Conservation (phyloP, 768 basidiomycete genomes). For the Cystobasidium tubakii region DNA sequence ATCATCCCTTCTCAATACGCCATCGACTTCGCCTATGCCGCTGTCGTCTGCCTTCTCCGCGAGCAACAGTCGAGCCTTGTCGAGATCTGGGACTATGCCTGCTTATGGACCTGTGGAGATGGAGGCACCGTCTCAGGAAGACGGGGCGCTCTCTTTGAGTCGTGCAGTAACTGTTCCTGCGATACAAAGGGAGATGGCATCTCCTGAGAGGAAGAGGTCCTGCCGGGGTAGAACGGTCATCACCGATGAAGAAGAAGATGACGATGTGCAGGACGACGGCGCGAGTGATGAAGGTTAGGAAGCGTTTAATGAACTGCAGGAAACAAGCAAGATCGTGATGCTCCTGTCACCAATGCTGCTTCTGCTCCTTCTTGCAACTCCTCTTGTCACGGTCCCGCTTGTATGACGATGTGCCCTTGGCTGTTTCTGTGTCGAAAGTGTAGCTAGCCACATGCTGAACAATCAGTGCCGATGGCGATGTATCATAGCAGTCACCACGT, state of each 20-base stretch:
- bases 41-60: neutral
- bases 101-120: no score
- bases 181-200: slow-evolving; percentile 11
- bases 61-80: neutral
- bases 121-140: neutral
- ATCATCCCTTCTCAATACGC: neutral
- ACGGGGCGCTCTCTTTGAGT: neutral
- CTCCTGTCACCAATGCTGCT: no score
- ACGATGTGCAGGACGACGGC: neutral
- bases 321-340: no score
- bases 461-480: neutral
- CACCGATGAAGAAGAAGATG: neutral
- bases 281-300: neutral
- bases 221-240: neutral
- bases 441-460: neutral
- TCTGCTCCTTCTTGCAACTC: no score
- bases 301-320: no score
- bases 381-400: no score
- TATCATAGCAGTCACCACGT: neutral
- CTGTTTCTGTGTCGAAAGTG: neutral
- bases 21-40: neutral
- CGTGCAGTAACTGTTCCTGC: neutral
- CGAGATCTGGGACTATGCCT: neutral
- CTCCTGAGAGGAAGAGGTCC: slow-evolving; percentile 11
- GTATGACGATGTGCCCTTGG: neutral